Evolutionary conservation across 106 monocot genomes (phyloP).

Genomic region (Dendrobium chrysotoxum): DNA sequence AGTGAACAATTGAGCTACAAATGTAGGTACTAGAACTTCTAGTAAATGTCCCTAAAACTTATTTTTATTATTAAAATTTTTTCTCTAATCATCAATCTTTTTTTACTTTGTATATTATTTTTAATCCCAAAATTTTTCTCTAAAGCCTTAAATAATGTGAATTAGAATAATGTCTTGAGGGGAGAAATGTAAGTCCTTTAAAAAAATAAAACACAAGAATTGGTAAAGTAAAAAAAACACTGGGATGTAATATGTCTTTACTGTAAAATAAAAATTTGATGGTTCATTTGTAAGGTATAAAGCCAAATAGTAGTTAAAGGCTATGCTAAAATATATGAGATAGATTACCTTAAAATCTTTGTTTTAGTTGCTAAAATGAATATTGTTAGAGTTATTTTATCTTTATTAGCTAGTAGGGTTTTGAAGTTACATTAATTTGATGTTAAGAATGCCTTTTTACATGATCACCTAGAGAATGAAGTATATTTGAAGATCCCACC

Average conservation of each 20-base stretch:
- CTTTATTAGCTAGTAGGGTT: no score
- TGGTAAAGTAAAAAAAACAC: neutral
- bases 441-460: neutral
- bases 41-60: no score
- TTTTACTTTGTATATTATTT: no score
- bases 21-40: no score
- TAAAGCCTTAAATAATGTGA: no score
- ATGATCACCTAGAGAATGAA: neutral
- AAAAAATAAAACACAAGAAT: neutral
- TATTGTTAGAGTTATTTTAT: no score
- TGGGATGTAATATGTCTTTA: neutral
- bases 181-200: neutral
- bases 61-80: no score
- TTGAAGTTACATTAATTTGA: neutral
- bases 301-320: neutral
- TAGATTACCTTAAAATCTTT: neutral
- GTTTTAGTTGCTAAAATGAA: neutral
- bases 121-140: no score
- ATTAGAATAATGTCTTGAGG: neutral
- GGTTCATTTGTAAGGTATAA: neutral
- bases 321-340: neutral
- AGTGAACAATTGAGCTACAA: no score
- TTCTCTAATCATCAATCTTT: no score
- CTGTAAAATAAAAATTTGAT: neutral
- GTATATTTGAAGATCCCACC: neutral